These are phyloP conservation scores for Paramecium primaurelia DNA, from an alignment of 73 alveolate species.

Conservation along the genomic window DNA sequence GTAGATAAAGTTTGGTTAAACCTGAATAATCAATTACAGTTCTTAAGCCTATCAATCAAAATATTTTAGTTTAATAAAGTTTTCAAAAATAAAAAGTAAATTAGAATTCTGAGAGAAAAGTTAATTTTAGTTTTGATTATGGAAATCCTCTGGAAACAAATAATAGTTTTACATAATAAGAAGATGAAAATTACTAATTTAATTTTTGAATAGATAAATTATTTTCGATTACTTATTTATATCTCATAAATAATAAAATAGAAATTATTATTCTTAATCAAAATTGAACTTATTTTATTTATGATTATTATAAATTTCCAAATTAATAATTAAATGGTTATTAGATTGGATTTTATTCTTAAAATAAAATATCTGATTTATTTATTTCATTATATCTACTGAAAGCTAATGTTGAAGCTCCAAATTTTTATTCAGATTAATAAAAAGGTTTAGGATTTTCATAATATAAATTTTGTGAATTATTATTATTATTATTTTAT, in stretches of 20 bases:
- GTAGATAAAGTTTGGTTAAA: not conserved
- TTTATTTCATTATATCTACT: not conserved
- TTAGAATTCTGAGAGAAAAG: not conserved
- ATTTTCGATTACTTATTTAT: not conserved
- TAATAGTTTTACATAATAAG: not conserved
- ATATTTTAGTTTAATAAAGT: not conserved
- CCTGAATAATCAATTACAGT: not conserved
- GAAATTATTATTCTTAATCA: not conserved
- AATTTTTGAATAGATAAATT: not conserved
- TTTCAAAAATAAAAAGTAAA: not conserved
- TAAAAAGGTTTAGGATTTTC: not conserved
- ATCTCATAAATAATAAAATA: not conserved
- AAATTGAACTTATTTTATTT: not conserved
- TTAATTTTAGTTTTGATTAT: not conserved
- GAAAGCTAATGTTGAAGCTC: not conserved
- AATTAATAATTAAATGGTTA: not conserved
- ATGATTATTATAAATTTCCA: not conserved
- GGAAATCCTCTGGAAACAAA: not conserved
- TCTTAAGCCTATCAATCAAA: not conserved
- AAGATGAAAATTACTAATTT: not conserved
- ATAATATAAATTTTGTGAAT: not conserved
- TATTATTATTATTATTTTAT: not conserved
- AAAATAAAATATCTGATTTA: not conserved
- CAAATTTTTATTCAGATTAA: not conserved
- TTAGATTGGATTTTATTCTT: not conserved